Evolutionary conservation across 2,329 filamentous ascomycete genomes (phyloP).

Genomic region (Cercospora canescens): DNA sequence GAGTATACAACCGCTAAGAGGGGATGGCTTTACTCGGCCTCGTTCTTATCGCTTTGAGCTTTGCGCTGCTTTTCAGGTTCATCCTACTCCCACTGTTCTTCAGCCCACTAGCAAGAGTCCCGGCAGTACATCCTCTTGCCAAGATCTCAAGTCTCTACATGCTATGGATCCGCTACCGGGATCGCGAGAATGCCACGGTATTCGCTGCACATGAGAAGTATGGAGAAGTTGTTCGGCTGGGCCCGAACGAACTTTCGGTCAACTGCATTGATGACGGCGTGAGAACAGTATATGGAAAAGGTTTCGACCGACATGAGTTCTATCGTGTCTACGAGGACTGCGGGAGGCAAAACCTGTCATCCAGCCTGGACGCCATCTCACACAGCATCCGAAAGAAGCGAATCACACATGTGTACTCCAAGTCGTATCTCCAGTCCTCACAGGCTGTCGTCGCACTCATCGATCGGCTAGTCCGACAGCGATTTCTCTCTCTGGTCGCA

Average conservation of each 20-base stretch:
- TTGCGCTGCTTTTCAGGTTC: background rate
- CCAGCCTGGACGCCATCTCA: background rate
- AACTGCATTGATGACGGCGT: slow-evolving; percentile 3
- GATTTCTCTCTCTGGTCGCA: background rate
- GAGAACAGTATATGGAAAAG: background rate
- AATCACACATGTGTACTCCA: background rate
- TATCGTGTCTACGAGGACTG: background rate
- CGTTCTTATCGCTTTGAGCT: background rate
- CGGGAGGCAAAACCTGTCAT: background rate
- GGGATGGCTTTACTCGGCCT: background rate
- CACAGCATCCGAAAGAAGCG: background rate
- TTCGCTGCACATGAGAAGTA: background rate
- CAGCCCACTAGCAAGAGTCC: background rate
- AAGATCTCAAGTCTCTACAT: background rate
- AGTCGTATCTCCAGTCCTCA: background rate
- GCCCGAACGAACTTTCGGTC: background rate
- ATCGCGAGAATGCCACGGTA: background rate
- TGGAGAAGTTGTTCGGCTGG: background rate
- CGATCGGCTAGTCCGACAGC: background rate
- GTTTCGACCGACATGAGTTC: background rate
- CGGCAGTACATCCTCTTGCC: background rate
- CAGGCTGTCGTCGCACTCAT: background rate
- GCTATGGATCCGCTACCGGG: background rate
- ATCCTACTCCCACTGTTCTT: background rate
- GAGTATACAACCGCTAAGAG: background rate